These are phyloP conservation scores for Pleurotus pulmonarius DNA, from an alignment of 768 basidiomycete genomes.

Conservation along the genomic window DNA sequence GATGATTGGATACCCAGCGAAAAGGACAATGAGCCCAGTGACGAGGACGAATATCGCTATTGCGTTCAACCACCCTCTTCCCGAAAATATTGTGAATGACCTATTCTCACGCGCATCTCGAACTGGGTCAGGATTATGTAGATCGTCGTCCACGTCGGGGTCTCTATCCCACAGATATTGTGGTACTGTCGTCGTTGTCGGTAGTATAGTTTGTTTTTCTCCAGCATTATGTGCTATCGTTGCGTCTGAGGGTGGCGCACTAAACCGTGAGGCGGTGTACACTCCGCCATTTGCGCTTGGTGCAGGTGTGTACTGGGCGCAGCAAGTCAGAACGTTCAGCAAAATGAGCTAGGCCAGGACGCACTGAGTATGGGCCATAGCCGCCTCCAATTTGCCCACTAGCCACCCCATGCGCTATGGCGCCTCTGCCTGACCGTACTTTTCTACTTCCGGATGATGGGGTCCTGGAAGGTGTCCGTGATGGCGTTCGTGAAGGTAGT, in stretches of 20 bases:
- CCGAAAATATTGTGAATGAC: constrained; percentile 71
- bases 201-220: constrained; percentile 23
- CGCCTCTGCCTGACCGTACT: constrained; percentile 38
- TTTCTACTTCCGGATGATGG: constrained; percentile 20
- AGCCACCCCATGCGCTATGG: constrained; percentile 75
- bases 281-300: constrained; percentile 38
- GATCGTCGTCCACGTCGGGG: constrained; percentile 83
- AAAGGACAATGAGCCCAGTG: constrained; percentile 68
- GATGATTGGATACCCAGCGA: constrained; percentile 87
- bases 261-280: constrained; percentile 53
- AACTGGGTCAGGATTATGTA: constrained; percentile 86
- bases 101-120: constrained; percentile 57
- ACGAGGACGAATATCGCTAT: constrained; percentile 68
- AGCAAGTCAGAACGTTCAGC: constrained; percentile 11
- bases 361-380: constrained; percentile 86
- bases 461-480: constrained; percentile 19
- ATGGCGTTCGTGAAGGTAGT: constrained; percentile 19
- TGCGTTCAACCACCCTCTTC: constrained; percentile 82
- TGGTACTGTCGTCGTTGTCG: constrained; percentile 56
- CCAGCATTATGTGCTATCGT: constrained; percentile 19
- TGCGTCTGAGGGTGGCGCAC: constrained; percentile 41
- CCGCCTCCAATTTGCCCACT: constrained; percentile 73
- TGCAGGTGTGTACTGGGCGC: constrained; percentile 54
- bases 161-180: constrained; percentile 77
- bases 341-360: constrained; percentile 19